Evolutionary conservation across 202 grass and related monocot genomes (phyloP), one percentile per base, ranked within the genome.

Genomic region (Brachypodium distachyon): DNA sequence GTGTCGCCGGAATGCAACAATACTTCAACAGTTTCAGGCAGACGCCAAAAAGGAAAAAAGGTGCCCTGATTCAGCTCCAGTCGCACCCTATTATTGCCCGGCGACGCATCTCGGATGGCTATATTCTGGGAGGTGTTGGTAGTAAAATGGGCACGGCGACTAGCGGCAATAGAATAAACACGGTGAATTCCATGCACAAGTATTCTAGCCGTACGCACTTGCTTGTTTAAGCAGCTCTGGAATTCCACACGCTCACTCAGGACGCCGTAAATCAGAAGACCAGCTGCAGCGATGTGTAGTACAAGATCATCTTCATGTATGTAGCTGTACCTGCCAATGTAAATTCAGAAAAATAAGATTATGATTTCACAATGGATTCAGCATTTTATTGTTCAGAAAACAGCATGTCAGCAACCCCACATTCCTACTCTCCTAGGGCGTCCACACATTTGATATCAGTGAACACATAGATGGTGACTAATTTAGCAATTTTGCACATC

Each of bases 221-320:
- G 33, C 33, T 36, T 6, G 6, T 51, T 51, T 68, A 7, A 28
- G 16, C 16, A 14, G 56, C 47, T 17, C 67, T 36, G 33, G 33
- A 36, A n/a, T n/a, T n/a, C n/a, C n/a, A n/a, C n/a, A n/a, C n/a
- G n/a, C n/a, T n/a, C n/a, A n/a, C n/a, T n/a, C n/a, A n/a, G n/a
- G n/a, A n/a, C n/a, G n/a, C n/a, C n/a, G n/a, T n/a, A n/a, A n/a
- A n/a, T n/a, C n/a, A n/a, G n/a, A n/a, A n/a, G n/a, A n/a, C n/a
- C n/a, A n/a, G n/a, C n/a, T 33, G 31, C 29, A 31, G 75, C 49
- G 6, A 1, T 36, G 37, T 12, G 19, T 4, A 33, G 60, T 87
- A 96, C 82, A 96, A 82, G 50, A 71, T 90, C 65, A 88, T 71
- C 34, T 90, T 89, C 89, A 90, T 84, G n/a, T n/a, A n/a, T n/a